Evolutionary conservation across 306 rosid species (phyloP).

Genomic region (Medicago lupulina): DNA sequence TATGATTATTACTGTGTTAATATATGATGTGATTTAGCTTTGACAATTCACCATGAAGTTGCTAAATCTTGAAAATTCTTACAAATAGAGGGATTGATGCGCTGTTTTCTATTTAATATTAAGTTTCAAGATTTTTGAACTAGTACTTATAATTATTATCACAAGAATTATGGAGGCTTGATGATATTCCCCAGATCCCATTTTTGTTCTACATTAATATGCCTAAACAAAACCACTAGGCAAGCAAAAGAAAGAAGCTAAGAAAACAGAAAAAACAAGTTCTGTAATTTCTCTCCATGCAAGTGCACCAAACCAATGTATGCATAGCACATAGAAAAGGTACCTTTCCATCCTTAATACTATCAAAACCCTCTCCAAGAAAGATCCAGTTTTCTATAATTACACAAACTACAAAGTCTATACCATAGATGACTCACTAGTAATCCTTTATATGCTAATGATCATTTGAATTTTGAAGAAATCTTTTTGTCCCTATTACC

Average conservation of each 20-base stretch:
- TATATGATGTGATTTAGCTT: conserved; percentile 8
- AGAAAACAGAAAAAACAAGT: background rate
- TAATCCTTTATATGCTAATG: background rate
- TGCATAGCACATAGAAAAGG: background rate
- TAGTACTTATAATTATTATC: background rate
- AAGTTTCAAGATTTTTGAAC: conserved; percentile 21
- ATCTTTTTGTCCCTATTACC: background rate
- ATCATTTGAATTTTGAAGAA: background rate
- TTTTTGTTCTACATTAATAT: conserved; percentile 9
- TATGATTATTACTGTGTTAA: conserved; percentile 12
- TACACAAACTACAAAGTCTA: background rate
- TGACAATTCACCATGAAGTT: conserved; percentile 2
- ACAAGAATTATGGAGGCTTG: background rate
- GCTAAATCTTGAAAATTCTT: conserved; percentile 1
- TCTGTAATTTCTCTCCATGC: conserved; percentile 26
- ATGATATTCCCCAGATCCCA: conserved; percentile 23
- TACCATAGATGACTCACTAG: conserved; percentile 17
- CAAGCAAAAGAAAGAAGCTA: conserved; percentile 23
- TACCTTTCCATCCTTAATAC: conserved; percentile 17
- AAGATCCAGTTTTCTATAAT: conserved; percentile 11
- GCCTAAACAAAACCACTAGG: conserved; percentile 1
- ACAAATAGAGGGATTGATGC: background rate
- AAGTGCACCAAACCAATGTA: conserved; percentile 14
- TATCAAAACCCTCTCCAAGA: background rate
- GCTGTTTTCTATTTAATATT: background rate